Evolutionary conservation across 1,284 basidiomycete species (phyloP), one percentile per base, ranked within the genome.

Genomic region (Exobasidium cylindrosporum): DNA sequence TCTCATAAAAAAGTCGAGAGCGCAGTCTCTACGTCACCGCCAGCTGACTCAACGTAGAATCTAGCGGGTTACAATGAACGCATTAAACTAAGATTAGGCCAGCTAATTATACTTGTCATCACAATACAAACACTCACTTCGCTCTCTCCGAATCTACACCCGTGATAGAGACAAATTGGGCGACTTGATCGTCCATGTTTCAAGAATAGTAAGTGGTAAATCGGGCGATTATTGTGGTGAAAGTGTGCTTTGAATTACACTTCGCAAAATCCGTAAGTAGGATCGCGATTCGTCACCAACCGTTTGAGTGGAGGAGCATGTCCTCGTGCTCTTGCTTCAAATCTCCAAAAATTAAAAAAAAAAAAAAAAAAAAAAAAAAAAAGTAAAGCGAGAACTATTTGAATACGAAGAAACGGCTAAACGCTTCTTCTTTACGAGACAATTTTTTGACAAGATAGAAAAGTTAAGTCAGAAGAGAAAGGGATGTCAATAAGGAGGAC

Each of bases 1-100:
- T 70, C 49, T 81, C 81, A 68, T 73, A 82, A 66, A 74, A n/a
- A 82, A 32, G 69, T 73, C 17, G 77, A 73, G 61, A 82, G 69
- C 14, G 82, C 81, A 29, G 68, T 69, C 64, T 81, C 60, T 14
- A 82, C 54, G 65, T 82, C 75, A 10, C 81, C 81, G 28, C 67
- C 66, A 10, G 77, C 71, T 2, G 75, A 70, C 29, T 81, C 78
- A 57, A 82, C 70, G 64, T 73, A 81, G 74, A 81, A 80, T 28
- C 74, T 71, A 32, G 21, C 43, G 10, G 54, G n/a, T n/a, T n/a
- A n/a, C n/a, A n/a, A n/a, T n/a, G n/a, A n/a, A n/a, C n/a, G n/a
- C n/a, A n/a, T n/a, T n/a, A n/a, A 32, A 29, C 55, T 6, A 14
- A 4, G 26, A 24, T 23, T 47, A 31, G 11, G n/a, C n/a, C n/a